These are phyloP conservation scores for Tetraselmis chui DNA, from an alignment of 139 green algal genomes.

Conservation along the genomic window DNA sequence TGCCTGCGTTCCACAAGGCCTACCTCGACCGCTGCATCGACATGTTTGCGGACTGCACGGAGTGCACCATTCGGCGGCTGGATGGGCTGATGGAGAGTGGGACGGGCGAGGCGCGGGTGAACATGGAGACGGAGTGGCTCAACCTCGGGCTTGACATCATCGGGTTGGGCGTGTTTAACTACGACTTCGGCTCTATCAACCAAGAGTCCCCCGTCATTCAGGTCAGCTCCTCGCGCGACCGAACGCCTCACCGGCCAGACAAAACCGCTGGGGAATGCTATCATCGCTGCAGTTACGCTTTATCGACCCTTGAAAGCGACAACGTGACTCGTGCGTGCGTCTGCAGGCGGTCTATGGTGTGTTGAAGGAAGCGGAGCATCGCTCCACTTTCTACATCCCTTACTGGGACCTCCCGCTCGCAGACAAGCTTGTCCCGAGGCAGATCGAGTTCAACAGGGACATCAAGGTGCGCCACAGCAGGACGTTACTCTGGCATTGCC, in stretches of 20 bases:
- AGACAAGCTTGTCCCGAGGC: slow-evolving; percentile 47
- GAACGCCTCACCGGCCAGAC: slow-evolving; percentile 23
- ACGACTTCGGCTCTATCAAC: slow-evolving; percentile 92
- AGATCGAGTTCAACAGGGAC: slow-evolving; percentile 17
- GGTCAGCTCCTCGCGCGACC: slow-evolving; percentile 33
- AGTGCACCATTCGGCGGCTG: slow-evolving; percentile 59
- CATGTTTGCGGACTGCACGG: slow-evolving; percentile 79
- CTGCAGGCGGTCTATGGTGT: slow-evolving; percentile 91
- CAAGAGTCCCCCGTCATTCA: slow-evolving; percentile 92
- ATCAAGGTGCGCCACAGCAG: slow-evolving; percentile 12
- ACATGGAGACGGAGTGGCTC: slow-evolving; percentile 97
- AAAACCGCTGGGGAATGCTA: no score
- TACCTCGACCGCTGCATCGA: slow-evolving; percentile 83
- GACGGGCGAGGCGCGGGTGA: slow-evolving; percentile 27
- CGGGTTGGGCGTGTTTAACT: slow-evolving; percentile 98
- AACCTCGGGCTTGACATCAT: slow-evolving; percentile 97
- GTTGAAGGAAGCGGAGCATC: slow-evolving; percentile 96
- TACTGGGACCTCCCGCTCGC: slow-evolving; percentile 77
- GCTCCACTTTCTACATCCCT: slow-evolving; percentile 97
- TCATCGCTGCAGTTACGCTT: no score
- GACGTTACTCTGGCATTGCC: no score
- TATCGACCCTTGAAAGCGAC: no score
- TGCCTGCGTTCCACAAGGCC: slow-evolving; percentile 91
- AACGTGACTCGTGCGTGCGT: no score
- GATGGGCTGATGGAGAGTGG: slow-evolving; percentile 22